Percentiles rank a stretch among this genome's conserved stretches.
phyloP scores from a whole-genome alignment of 2,329 filamentous ascomycete genomes.

The Rugonectria rugulosa region DNA sequence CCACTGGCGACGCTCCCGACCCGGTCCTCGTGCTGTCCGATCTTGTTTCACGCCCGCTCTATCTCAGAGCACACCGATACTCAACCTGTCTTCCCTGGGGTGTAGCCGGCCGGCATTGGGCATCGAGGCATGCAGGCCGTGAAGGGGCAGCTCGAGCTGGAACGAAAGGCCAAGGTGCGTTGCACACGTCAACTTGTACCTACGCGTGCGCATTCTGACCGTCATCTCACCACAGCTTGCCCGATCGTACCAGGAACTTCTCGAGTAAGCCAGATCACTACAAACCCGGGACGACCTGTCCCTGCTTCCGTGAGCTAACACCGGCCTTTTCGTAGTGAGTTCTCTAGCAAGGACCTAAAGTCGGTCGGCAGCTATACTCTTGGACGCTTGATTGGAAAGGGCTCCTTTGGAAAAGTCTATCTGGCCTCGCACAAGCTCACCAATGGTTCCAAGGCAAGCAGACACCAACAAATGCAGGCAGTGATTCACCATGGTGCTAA shows the following conservation, averaged over 20 bases:
- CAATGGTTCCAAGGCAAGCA: conserved; percentile 90
- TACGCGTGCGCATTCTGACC: conserved; percentile 5
- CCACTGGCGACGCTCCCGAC: conserved; percentile 29
- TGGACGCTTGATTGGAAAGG: conserved; percentile 92
- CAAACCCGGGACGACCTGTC: neutral
- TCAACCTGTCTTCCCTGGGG: conserved; percentile 30
- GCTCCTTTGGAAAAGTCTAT: conserved; percentile 98
- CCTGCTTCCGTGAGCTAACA: conserved; percentile 11
- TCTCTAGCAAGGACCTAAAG: conserved; percentile 88
- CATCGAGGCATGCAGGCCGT: conserved; percentile 58
- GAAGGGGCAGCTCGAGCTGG: conserved; percentile 66
- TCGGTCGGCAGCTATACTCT: conserved; percentile 95
- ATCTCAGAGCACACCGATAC: conserved; percentile 7
- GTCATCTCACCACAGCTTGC: conserved; percentile 71
- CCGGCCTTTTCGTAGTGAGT: conserved; percentile 72
- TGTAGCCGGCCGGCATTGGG: conserved; percentile 34
- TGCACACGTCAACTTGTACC: neutral
- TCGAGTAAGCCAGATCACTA: conserved; percentile 73
- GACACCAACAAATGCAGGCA: neutral
- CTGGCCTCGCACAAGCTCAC: conserved; percentile 95
- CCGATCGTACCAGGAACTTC: conserved; percentile 93
- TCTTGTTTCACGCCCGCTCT: conserved; percentile 10
- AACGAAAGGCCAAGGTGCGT: conserved; percentile 68
- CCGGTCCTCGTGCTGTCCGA: conserved; percentile 18
- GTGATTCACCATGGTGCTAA: conserved; percentile 12